Conservation (phyloP, 176 grass and related monocot species). For the Ananas comosus region DNA sequence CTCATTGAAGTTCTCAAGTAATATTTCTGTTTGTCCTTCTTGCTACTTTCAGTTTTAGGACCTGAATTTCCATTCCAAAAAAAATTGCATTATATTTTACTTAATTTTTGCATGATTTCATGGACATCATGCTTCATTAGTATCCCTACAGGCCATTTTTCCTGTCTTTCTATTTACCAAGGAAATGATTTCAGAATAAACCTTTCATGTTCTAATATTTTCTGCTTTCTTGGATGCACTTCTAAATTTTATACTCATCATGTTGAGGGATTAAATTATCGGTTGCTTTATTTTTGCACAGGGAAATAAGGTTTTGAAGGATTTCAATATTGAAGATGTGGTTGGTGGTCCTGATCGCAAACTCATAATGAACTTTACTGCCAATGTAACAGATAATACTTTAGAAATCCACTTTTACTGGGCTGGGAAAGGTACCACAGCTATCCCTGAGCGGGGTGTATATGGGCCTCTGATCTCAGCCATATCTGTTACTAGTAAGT, state of each 20-base stretch:
- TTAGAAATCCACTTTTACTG: conserved; percentile 88
- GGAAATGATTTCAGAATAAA: conserved; percentile 1
- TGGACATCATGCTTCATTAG: neutral
- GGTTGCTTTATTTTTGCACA: conserved; percentile 5
- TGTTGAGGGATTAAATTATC: neutral
- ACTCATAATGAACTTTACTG: conserved; percentile 34
- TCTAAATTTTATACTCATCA: neutral
- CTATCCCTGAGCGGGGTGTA: conserved; percentile 48
- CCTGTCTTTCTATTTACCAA: neutral
- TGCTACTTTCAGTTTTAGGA: neutral
- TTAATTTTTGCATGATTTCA: neutral
- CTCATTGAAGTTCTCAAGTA: too few species aligned
- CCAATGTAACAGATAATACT: conserved; percentile 38
- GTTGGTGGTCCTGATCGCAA: conserved; percentile 34
- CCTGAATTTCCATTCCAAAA: neutral
- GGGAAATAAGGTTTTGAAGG: conserved; percentile 59
- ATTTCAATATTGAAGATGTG: conserved; percentile 72
- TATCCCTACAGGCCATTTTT: too few species aligned
- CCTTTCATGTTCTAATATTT: neutral
- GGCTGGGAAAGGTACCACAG: conserved; percentile 80
- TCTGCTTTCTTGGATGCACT: neutral
- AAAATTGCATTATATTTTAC: neutral
- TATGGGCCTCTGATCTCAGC: conserved; percentile 90
- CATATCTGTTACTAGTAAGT: conserved; percentile 61
- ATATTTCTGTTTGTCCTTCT: conserved; percentile 9